Evolutionary conservation across 257 asterid genomes (phyloP), one percentile per base, ranked within the genome.

Genomic region (Handroanthus guayacan): DNA sequence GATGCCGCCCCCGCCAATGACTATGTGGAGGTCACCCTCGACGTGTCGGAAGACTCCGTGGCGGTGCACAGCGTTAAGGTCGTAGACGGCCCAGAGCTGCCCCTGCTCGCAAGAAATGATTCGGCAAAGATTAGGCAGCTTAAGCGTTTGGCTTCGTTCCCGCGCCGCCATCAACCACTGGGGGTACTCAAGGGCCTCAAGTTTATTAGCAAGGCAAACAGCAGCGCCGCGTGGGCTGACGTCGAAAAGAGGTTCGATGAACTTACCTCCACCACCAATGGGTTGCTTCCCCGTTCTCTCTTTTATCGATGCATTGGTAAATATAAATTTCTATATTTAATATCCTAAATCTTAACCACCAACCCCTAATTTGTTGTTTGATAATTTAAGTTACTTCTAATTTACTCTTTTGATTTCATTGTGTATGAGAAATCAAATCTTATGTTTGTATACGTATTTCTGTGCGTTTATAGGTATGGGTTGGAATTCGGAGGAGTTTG

Each of bases 61-160:
- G 99, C 97, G 34, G 96, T 95, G 48, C 98, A 93, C 87, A 93
- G 97, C 70, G 95, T 95, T 1, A 94, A 86, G 75, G 81, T 94
- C 2, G 91, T 86, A 52, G 97, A 92, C 70, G 99, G 88, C 69
- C 91, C 95, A 0, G 97, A 88, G 85, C 79, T 95, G 47, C 82
- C 92, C 16, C 67, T 86, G 71, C 86, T 92, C 14, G 96, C 99
- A 0, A 58, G 92, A 54, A 91, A 85, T 74, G 98, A 97, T 5
- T 91, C 96, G 3, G 79, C 89, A 0, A 90, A 75, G 37, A 52
- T 93, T 3, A 71, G 72, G 74, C 97, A 91, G 84, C 84, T 93
- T 0, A 90, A 89, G 87, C 84, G 89, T 1, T 66, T 94, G 79
- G 94, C 96, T 0, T 90, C 97, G 0, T 65, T 85, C 37, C 79